Percentiles rank a stretch among this genome's conserved stretches.
These are phyloP conservation scores for Xylariaceae sp. DNA, from an alignment of 2,329 filamentous ascomycete species.

Conservation along the genomic window DNA sequence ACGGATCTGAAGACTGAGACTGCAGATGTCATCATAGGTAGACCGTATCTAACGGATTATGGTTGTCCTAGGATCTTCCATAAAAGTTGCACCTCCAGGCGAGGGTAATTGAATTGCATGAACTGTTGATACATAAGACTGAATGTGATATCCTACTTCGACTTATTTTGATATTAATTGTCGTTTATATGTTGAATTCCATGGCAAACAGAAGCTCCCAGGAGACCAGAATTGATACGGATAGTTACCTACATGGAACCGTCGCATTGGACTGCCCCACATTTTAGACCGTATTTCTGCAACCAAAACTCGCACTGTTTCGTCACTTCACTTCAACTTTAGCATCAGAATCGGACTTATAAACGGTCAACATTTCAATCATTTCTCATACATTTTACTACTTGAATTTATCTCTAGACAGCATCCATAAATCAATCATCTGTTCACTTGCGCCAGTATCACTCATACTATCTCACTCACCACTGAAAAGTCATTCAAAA, in stretches of 20 bases:
- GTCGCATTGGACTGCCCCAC: neutral
- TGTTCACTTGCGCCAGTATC: neutral
- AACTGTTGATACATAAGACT: neutral
- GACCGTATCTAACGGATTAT: neutral
- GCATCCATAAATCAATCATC: neutral
- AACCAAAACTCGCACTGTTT: too few relatives aligned
- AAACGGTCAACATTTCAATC: too few relatives aligned
- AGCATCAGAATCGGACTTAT: too few relatives aligned
- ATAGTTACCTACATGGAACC: too few relatives aligned
- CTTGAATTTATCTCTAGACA: neutral
- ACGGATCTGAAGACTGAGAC: constrained; percentile 4
- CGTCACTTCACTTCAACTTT: too few relatives aligned
- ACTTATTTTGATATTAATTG: neutral
- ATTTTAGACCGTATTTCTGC: neutral
- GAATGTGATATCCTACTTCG: neutral
- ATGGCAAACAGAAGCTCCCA: too few relatives aligned
- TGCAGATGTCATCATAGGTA: constrained; percentile 13
- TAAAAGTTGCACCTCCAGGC: neutral
- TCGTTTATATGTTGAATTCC: too few relatives aligned
- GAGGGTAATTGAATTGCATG: neutral
- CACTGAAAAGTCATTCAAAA: neutral
- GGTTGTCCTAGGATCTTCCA: neutral
- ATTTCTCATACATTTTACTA: neutral
- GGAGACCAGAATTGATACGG: too few relatives aligned
- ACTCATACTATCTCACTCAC: neutral